Base-by-base conservation (phyloP, 352 stramenopile species). In the Thalassiosira gravida region DNA sequence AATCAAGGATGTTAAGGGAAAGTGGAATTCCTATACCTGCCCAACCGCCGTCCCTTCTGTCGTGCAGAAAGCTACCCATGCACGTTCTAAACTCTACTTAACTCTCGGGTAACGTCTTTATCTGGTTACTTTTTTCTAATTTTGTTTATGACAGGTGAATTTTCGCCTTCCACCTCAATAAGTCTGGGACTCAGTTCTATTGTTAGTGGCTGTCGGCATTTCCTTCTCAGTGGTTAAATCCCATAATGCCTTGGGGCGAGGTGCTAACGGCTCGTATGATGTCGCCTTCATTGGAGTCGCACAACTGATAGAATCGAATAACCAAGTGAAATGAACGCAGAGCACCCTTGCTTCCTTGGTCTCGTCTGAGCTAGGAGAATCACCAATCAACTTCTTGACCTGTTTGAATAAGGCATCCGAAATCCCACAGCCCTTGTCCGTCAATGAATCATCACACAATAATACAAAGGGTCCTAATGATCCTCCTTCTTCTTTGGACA, bases 221-320 rank as follows among this genome's bases (percentile, higher is more conserved):
- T 11, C 32, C 18, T 46, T 50, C 8, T 47, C 35, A 29, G 24
- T 65, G 20, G 62, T 42, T 5, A 83, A 27, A 11, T 52, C 68
- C 78, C 78, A 86, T 27, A 85, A 25, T n/a, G 61, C 30, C 29
- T 72, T 81, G 5, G 58, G n/a, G 2, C 61, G 58, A 42, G 71
- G 77, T 32, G 72, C 68, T 5, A 57, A 39, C 49, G 87, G 87
- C 55, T 78, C 59, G 77, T 90, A 92, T 0, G 49, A 29, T 32
- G 46, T 39, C 29, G 52, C 42, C 5, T 73, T 55, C 46, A 90
- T 62, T 9, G 49, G 18, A 29, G 66, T 78, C n/a, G 75, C 85
- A 62, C 83, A 87, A 46, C 76, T 86, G 16, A 93, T 82, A 37
- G 64, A 88, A 80, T 93, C 88, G 69, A 91, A 90, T 16, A 93